These are phyloP conservation scores for Bjerkandera adusta DNA, from an alignment of 1,284 basidiomycete species.

Conservation along the genomic window DNA sequence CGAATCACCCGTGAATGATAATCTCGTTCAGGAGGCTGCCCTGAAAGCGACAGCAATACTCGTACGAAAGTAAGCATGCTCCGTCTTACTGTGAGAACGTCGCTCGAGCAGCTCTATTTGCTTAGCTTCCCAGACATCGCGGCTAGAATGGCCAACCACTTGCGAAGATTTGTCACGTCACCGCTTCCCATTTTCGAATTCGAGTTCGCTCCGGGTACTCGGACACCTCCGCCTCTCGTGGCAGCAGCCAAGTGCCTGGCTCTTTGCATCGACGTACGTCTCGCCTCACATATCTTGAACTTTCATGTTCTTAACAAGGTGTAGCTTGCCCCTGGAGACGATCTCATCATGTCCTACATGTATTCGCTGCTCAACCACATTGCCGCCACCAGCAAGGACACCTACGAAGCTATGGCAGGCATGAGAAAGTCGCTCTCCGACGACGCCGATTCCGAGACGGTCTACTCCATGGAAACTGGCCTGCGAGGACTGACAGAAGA, in stretches of 20 bases:
- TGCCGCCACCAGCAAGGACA: conserved; percentile 75
- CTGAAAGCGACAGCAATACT: conserved; percentile 78
- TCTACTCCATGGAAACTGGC: conserved; percentile 58
- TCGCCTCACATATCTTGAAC: background rate
- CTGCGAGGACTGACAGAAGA: conserved; percentile 75
- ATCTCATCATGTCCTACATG: conserved; percentile 92
- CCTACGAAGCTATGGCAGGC: conserved; percentile 50
- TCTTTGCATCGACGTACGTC: conserved; percentile 78
- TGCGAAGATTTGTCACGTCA: conserved; percentile 87
- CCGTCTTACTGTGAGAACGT: background rate
- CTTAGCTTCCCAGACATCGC: conserved; percentile 80
- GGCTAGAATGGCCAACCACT: conserved; percentile 71
- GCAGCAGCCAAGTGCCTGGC: conserved; percentile 90
- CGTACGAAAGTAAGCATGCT: conserved; percentile 71
- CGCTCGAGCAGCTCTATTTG: conserved; percentile 3
- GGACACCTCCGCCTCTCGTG: conserved; percentile 73
- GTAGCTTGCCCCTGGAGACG: conserved; percentile 83
- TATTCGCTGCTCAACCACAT: conserved; percentile 95
- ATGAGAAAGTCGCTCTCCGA: conserved; percentile 36
- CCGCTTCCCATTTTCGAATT: conserved; percentile 88
- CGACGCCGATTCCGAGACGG: conserved; percentile 41
- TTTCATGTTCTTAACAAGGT: conserved; percentile 1
- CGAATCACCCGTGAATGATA: conserved; percentile 78
- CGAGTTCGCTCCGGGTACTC: conserved; percentile 72
- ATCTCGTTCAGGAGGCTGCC: conserved; percentile 82